Base-by-base conservation (phyloP, 1,284 basidiomycete species). In the Cerioporus squamosus region DNA sequence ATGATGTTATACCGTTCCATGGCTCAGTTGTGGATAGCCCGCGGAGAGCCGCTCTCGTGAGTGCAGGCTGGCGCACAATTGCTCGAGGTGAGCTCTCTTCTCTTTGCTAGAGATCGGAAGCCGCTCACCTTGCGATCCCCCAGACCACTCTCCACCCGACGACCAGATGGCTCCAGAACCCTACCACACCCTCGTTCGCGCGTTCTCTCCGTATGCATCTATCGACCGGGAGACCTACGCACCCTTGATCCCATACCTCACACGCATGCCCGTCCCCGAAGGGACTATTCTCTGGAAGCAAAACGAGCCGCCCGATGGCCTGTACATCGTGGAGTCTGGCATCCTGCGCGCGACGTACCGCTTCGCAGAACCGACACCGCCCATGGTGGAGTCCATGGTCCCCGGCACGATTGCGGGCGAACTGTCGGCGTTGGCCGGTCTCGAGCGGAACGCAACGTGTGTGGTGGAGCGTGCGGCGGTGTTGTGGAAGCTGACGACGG, bases 401-500 rank as follows among this genome's bases (percentile, higher is more conserved):
- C 88, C 94, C 1, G 95, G 94, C 1, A 94, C 94, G 0, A 77
- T 97, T 5, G 93, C 95, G 2, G 95, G 95, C 1, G 95, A 97
- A 73, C 75, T 97, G 54, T 90, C 91, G 0, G 90, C 90, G 38
- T 75, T 98, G 23, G 87, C 92, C 8, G 86, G 86, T 17, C 80
- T 88, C 40, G 79, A 83, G 22, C 79, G 95, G 47, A 97, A 97
- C 70, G 90, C 94, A n/a, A 93, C 88, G 3, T 93, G 93, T 23
- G 78, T 89, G 0, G 93, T 90, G 1, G 95, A 97, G 73, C 81
- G 87, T 12, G 82, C 87, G 23, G 86, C 85, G 15, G 83, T 90
- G 17, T 66, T 97, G 45, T 97, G 95, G 95, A 90, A 85, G 72
- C 74, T 97, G 57, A 84, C 83, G 55, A 76, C 70, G 3, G 79